Evolutionary conservation across 371 early-diverging fungal species (phyloP), one percentile per base, ranked within the genome.

Genomic region (Amoeboaphelidium occidentale): DNA sequence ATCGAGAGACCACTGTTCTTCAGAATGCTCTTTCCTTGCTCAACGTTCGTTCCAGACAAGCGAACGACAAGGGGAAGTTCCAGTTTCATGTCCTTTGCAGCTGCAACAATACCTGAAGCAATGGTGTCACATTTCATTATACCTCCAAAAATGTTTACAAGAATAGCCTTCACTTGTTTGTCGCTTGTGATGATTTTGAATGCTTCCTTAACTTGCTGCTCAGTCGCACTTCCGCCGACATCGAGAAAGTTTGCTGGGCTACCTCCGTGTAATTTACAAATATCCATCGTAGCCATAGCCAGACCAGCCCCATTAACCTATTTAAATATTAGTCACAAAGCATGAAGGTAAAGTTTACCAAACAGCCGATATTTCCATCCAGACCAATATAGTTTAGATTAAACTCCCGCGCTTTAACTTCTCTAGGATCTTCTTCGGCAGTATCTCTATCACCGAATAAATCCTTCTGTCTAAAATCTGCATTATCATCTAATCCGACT

Each of bases 251-350:
- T 96, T 60, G 93, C 97, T n/a, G 97, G 97, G 39, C 39, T 32
- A 46, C 94, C 94, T 56, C 94, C 97, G 70, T 92, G 76, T 49
- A 96, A 76, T 72, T 92, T 92, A 67, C 93, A 88, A 60, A 96
- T 90, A 70, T 96, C 97, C 94, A 92, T 90, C 50, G 97, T 96
- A 48, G 94, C 85, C 97, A 93, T 96, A 64, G 94, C 97, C 49
- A 96, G 76, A 63, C 97, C 97, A 51, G 97, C 94, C 56, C 97
- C 97, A 67, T 96, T 96, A 58, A 93, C 94, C 69, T 26, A 21
- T 17, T 1, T 32, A 39, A 20, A 24, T 20, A n/a, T 21, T 25
- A 27, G 42, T 53, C 51, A 57, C 24, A 32, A 53, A 22, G 10
- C 22, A 59, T 13, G 51, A 28, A 0, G 14, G 53, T 27, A 20